Conservation (phyloP, 1,284 basidiomycete species). For the Bondarzewia mesenterica region DNA sequence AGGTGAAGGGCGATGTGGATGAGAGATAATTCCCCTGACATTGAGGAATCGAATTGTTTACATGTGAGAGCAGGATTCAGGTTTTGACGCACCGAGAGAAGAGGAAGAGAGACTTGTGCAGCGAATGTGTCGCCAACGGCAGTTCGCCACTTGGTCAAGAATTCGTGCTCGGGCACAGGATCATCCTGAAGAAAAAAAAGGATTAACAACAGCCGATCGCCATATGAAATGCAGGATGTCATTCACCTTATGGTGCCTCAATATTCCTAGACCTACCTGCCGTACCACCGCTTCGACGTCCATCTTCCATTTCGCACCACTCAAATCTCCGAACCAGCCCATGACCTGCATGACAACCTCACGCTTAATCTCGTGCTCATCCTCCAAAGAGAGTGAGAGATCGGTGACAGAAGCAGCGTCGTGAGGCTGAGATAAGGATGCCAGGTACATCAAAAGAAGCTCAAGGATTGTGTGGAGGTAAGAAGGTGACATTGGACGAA, state of each 20-base stretch:
- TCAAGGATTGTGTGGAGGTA: slow-evolving; percentile 68
- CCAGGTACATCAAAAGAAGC: slow-evolving; percentile 61
- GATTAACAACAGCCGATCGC: no score
- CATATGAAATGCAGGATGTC: slow-evolving; percentile 5
- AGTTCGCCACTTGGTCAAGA: slow-evolving; percentile 60
- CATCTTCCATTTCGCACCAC: slow-evolving; percentile 53
- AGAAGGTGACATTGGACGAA: slow-evolving; percentile 59
- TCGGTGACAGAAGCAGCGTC: slow-evolving; percentile 42
- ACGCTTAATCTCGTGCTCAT: slow-evolving; percentile 66
- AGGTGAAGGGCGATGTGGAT: slow-evolving; percentile 16
- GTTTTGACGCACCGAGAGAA: slow-evolving; percentile 59
- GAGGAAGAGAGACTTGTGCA: slow-evolving; percentile 41
- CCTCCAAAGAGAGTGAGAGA: slow-evolving; percentile 49
- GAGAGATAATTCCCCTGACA: slow-evolving; percentile 66
- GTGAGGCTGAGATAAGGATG: slow-evolving; percentile 46
- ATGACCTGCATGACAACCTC: slow-evolving; percentile 63
- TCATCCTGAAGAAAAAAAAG: slow-evolving; percentile 36
- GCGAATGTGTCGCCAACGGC: slow-evolving; percentile 72
- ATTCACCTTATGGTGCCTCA: slow-evolving; percentile 54
- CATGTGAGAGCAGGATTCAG: slow-evolving; percentile 3
- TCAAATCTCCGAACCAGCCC: slow-evolving; percentile 66
- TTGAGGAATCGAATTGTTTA: no score
- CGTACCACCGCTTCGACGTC: slow-evolving; percentile 47
- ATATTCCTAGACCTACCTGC: slow-evolving; percentile 65
- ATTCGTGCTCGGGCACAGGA: slow-evolving; percentile 43